Evolutionary conservation across 805 yeast species (phyloP), one percentile per base, ranked within the genome.

Genomic region (Yamadazyma sp.): DNA sequence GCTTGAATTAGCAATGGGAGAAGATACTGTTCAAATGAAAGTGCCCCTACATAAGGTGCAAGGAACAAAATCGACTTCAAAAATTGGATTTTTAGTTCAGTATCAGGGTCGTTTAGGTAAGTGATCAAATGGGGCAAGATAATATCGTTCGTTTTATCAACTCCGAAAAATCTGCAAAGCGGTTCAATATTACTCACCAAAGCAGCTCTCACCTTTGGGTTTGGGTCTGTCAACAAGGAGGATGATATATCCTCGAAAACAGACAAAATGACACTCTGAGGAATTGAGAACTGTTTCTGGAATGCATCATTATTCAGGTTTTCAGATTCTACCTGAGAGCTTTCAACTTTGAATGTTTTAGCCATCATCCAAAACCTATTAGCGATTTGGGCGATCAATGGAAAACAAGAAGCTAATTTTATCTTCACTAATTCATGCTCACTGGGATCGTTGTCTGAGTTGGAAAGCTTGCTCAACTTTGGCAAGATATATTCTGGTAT

Each of bases 41-140:
- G 71, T 0, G 81, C 77, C 0, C 99, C 99, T 11, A 90, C 79
- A 53, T 79, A 83, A 3, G 89, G 77, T 0, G 95, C 84, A 7
- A 93, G 68, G 1, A 82, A 78, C 1, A 88, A 72, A 8, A 90
- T 76, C 6, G 88, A 72, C 28, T 79, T 73, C 24, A 91, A 80
- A 49, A 93, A 81, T 4, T 81, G 78, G 19, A 84, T 63, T 42
- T 95, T 69, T 15, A 93, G 64, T 14, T 78, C 73, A 0, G 82
- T 64, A 51, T 80, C 79, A 38, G 78, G 72, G 53, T 90, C 96
- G 57, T 93, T 93, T 45, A 93, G 62, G 53, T 89, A 93, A 0
- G 98, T 90, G 29, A 93, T 90, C 39, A 90, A 65, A 64, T 93
- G 98, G 30, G 96, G 89, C 32, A 93, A 62, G 15, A 93, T 80